Evolutionary conservation across 805 yeast genomes (phyloP).

Genomic region (Schizosaccharomyces cryophilus): DNA sequence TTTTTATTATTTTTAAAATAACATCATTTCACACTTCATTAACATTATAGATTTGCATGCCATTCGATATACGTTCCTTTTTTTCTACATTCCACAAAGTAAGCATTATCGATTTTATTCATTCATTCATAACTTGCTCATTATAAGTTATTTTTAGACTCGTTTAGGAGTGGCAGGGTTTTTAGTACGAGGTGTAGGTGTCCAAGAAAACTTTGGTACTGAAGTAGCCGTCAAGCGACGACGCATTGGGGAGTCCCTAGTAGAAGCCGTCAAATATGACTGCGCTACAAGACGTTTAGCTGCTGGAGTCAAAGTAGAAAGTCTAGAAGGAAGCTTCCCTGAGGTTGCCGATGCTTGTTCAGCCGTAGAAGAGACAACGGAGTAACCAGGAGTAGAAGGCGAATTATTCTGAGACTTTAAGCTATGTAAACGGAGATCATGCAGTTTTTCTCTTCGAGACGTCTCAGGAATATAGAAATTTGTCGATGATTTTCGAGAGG

Average conservation of each 20-base stretch:
- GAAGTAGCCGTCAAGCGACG: neutral
- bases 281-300: neutral
- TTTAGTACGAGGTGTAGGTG: neutral
- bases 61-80: too few species aligned
- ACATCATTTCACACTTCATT: too few species aligned
- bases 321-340: neutral
- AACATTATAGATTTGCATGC: too few species aligned
- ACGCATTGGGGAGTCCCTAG: too few species aligned
- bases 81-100: too few species aligned
- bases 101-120: too few species aligned
- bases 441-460: neutral
- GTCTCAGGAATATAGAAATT: neutral
- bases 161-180: neutral
- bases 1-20: too few species aligned
- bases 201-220: neutral
- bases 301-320: neutral
- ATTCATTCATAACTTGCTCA: neutral
- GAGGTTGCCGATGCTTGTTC: neutral
- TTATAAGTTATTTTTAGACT: neutral
- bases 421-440: neutral
- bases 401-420: neutral
- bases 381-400: too few species aligned
- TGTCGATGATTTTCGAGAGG: neutral
- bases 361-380: neutral
- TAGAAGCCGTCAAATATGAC: neutral